Base-by-base conservation (phyloP, 352 stramenopile species). In the Pythium plurisporium region DNA sequence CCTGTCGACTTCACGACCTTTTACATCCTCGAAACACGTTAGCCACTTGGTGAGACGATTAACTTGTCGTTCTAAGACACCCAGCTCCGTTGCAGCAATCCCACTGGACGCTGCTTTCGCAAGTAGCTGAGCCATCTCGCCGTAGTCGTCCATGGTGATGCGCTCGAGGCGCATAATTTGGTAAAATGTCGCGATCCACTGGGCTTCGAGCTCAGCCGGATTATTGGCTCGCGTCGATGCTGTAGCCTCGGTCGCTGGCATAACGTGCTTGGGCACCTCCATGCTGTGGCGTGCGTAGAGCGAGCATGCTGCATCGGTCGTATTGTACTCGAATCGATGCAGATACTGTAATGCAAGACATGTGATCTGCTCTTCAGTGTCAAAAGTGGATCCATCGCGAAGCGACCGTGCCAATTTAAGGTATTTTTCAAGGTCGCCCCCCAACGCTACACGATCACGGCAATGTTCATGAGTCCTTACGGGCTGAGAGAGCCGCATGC, bases 261-360 rank as follows among this genome's bases (percentile, higher is more conserved):
- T 25, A 23, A 54, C 64, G 17, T 70, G 59, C 23, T 69, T 71
- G 4, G 78, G 78, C 20, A 90, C 51, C 51, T 92, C 79, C 40
- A 92, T 89, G 47, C 78, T 91, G 55, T 94, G 86, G 15, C 69
- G 63, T n/a, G 86, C 83, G 45, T 92, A 93, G 59, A 95, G 51
- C 8, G 80, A 80, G 59, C 83, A 94, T 19, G 86, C 82, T 0
- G 86, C 86, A 48, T 93, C 81, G 19, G 69, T 81, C 19, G 76
- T 55, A 40, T 95, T 85, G 64, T 94, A 90, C 59, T 92, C 67
- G 54, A 91, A 91, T 51, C 79, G 76, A 52, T 95, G 86, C 20
- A 95, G 68, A 42, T 87, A 73, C 58, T 94, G 71, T 17, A 95
- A 61, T 19, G 86, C 86, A 23, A 89, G 68, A 15, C 78, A 72